Conservation (phyloP, 2,329 filamentous ascomycete species). For the Cercospora beticola region DNA sequence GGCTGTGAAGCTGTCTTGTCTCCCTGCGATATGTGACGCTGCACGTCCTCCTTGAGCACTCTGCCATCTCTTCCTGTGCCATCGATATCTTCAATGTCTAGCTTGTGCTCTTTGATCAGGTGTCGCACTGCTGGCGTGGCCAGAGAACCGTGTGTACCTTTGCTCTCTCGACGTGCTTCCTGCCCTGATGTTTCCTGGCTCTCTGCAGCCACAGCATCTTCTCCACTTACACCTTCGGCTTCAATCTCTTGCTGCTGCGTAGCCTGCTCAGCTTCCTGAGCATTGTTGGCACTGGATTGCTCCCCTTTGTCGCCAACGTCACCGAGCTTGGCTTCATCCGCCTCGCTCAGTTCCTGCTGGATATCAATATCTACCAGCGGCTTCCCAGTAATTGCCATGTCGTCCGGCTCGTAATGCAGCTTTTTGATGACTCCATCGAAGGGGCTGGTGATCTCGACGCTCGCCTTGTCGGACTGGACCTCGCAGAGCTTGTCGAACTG, state of each 20-base stretch:
- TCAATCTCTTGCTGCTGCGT: conserved; percentile 23
- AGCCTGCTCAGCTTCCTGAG: conserved; percentile 14
- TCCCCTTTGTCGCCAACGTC: conserved; percentile 34
- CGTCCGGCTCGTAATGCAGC: conserved; percentile 90
- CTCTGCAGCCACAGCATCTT: conserved; percentile 13
- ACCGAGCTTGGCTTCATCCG: conserved; percentile 51
- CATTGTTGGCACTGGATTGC: conserved; percentile 10
- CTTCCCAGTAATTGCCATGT: conserved; percentile 92
- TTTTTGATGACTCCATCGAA: conserved; percentile 96
- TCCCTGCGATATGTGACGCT: conserved; percentile 42
- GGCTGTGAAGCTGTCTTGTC: conserved; percentile 41
- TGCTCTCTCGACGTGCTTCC: conserved; percentile 35
- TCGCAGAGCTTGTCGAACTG: conserved; percentile 98
- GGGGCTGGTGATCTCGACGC: conserved; percentile 79
- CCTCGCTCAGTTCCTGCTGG: conserved; percentile 68
- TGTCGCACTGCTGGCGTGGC: conserved; percentile 93
- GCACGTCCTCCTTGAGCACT: conserved; percentile 89
- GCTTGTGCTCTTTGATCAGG: conserved; percentile 72
- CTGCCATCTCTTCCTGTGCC: conserved; percentile 90
- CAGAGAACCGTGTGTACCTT: conserved; percentile 67
- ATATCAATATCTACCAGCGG: conserved; percentile 95
- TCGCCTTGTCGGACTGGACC: conserved; percentile 95
- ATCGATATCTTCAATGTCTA: conserved; percentile 74
- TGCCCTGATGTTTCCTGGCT: conserved; percentile 5
- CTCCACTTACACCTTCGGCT: conserved; percentile 20